These are phyloP conservation scores for Ascochyta pisi DNA, from an alignment of 2,329 filamentous ascomycete genomes.

Conservation along the genomic window DNA sequence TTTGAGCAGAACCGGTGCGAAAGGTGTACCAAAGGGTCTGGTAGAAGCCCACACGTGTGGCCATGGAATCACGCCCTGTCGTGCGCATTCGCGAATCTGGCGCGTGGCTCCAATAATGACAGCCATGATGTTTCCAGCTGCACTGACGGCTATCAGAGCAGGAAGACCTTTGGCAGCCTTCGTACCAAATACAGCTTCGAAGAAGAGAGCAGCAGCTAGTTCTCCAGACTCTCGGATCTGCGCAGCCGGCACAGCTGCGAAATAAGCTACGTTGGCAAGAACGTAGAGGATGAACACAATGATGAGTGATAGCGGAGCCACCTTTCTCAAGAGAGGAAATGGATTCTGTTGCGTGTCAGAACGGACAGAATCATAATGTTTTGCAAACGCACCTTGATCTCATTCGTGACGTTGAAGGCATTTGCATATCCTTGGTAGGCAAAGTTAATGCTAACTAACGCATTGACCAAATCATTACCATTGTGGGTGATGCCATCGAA, in stretches of 20 bases:
- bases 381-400: constrained; percentile 34
- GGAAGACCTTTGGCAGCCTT: constrained; percentile 62
- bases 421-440: constrained; percentile 41
- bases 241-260: constrained; percentile 47
- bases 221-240: constrained; percentile 62
- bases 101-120: constrained; percentile 41
- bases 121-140: constrained; percentile 39
- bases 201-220: constrained; percentile 65
- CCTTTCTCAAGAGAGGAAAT: constrained; percentile 59
- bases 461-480: constrained; percentile 40
- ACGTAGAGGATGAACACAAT: constrained; percentile 54
- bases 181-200: constrained; percentile 65
- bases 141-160: constrained; percentile 43
- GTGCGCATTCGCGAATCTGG: constrained; percentile 38
- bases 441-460: constrained; percentile 43
- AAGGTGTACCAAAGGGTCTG: constrained; percentile 67
- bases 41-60: constrained; percentile 67
- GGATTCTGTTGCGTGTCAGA: constrained; percentile 56
- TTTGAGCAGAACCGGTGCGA: constrained; percentile 61
- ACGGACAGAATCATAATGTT: too few relatives aligned
- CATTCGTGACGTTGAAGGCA: constrained; percentile 44
- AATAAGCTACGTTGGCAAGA: constrained; percentile 36
- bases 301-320: constrained; percentile 58
- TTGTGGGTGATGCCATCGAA: constrained; percentile 38
- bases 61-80: constrained; percentile 39